phyloP scores from a whole-genome alignment of 2,329 filamentous ascomycete species.

The Colletotrichum phormii region DNA sequence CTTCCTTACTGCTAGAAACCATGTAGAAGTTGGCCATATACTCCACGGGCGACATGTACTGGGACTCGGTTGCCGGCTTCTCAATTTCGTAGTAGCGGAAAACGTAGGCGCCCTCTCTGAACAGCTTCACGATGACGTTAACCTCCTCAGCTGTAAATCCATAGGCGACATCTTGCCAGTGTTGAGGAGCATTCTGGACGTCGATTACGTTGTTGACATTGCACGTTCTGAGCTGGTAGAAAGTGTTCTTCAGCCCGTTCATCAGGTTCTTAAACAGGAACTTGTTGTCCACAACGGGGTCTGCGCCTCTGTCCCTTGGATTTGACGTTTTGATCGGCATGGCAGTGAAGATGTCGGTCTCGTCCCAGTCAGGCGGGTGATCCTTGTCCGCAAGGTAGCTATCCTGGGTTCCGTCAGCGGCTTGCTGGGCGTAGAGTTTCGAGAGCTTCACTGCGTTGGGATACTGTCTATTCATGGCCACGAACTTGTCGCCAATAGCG shows the following conservation, averaged over 20 bases:
- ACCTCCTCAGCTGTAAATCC: conserved; percentile 98
- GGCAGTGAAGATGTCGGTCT: conserved; percentile 96
- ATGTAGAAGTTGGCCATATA: conserved; percentile 96
- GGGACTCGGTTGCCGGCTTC: conserved; percentile 77
- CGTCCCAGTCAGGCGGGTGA: conserved; percentile 90
- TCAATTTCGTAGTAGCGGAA: conserved; percentile 98
- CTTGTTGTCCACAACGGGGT: conserved; percentile 96
- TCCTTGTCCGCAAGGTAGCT: conserved; percentile 88
- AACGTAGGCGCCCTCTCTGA: conserved; percentile 94
- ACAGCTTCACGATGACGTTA: conserved; percentile 94
- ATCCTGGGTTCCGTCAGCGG: conserved; percentile 72
- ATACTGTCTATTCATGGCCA: conserved; percentile 97
- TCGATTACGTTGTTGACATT: conserved; percentile 81
- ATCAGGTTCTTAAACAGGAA: conserved; percentile 97
- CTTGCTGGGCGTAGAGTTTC: conserved; percentile 78
- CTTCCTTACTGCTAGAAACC: conserved; percentile 92
- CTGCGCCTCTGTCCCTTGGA: conserved; percentile 86
- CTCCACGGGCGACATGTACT: conserved; percentile 85
- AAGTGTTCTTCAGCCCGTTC: conserved; percentile 94
- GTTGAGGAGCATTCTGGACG: conserved; percentile 79
- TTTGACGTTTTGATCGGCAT: conserved; percentile 97
- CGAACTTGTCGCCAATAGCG: conserved; percentile 98
- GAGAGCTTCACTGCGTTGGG: conserved; percentile 95
- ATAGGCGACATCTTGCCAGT: conserved; percentile 96
- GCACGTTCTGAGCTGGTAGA: conserved; percentile 93